phyloP scores from a whole-genome alignment of 768 basidiomycete genomes.

The Hygrophorus russula region DNA sequence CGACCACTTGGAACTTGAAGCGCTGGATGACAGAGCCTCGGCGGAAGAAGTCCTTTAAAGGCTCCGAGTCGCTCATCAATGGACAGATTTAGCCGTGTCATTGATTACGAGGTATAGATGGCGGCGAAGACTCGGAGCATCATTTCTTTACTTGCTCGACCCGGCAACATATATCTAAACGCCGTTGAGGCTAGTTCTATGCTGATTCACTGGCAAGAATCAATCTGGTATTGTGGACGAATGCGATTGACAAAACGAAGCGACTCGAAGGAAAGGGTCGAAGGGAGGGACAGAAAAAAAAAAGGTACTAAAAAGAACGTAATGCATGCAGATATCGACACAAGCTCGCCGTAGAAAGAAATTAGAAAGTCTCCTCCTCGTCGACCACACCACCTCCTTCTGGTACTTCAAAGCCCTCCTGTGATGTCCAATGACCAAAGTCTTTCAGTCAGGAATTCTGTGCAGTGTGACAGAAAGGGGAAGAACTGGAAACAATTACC shows the following conservation, averaged over 20 bases:
- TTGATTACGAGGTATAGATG: too few relatives aligned
- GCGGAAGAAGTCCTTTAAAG: too few relatives aligned
- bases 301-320: background rate
- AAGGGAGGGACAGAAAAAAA: background rate
- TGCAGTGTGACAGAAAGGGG: background rate
- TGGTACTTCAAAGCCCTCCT: conserved; percentile 94
- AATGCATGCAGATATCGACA: background rate
- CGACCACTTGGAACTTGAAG: too few relatives aligned
- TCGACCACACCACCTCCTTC: conserved; percentile 44
- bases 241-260: background rate
- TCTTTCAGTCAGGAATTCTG: background rate
- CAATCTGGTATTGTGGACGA: too few relatives aligned
- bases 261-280: background rate
- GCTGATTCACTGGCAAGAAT: too few relatives aligned
- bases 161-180: too few relatives aligned
- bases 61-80: too few relatives aligned
- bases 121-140: too few relatives aligned
- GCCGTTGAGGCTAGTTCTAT: too few relatives aligned
- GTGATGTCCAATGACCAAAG: conserved; percentile 5
- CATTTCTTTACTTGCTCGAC: too few relatives aligned
- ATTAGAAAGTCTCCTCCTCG: conserved; percentile 73
- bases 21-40: too few relatives aligned
- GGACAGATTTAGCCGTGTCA: too few relatives aligned
- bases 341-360: background rate
- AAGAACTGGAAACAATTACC: conserved; percentile 32